Percentiles rank a stretch among this genome's conserved stretches.
These are phyloP conservation scores for Podila epigama DNA, from an alignment of 192 early-diverging fungal genomes.

Conservation along the genomic window DNA sequence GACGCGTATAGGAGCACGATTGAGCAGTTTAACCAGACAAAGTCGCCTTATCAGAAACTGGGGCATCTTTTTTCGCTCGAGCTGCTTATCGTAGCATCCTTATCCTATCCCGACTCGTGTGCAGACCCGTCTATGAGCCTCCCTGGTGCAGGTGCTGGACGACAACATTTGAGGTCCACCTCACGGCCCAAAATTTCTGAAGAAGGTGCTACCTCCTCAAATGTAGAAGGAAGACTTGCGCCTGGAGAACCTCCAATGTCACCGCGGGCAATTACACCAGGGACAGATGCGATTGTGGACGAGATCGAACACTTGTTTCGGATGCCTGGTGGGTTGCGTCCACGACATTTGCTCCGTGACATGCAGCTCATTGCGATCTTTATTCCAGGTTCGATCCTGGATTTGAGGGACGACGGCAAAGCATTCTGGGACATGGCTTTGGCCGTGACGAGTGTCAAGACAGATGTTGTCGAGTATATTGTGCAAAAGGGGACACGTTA, in stretches of 20 bases:
- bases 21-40: slow-evolving; percentile 29
- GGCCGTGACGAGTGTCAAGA: slow-evolving; percentile 47
- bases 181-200: neutral
- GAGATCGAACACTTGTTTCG: slow-evolving; percentile 50
- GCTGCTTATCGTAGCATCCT: slow-evolving; percentile 45
- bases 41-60: slow-evolving; percentile 51
- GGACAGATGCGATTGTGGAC: slow-evolving; percentile 50
- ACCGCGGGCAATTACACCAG: slow-evolving; percentile 38
- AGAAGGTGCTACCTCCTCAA: no score
- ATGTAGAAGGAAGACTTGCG: neutral
- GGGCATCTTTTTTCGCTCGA: slow-evolving; percentile 44
- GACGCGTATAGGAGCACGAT: slow-evolving; percentile 38
- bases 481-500: slow-evolving; percentile 36
- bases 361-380: slow-evolving; percentile 51
- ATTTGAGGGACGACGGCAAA: slow-evolving; percentile 51
- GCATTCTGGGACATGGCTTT: slow-evolving; percentile 55
- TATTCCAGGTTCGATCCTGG: slow-evolving; percentile 43
- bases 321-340: slow-evolving; percentile 21
- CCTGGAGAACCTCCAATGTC: neutral
- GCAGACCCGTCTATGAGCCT: neutral
- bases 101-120: slow-evolving; percentile 48
- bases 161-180: no score
- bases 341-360: slow-evolving; percentile 42
- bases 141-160: no score
- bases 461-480: slow-evolving; percentile 42